Conservation (phyloP, 148 eudicot species). For the Pouteria glomerata region DNA sequence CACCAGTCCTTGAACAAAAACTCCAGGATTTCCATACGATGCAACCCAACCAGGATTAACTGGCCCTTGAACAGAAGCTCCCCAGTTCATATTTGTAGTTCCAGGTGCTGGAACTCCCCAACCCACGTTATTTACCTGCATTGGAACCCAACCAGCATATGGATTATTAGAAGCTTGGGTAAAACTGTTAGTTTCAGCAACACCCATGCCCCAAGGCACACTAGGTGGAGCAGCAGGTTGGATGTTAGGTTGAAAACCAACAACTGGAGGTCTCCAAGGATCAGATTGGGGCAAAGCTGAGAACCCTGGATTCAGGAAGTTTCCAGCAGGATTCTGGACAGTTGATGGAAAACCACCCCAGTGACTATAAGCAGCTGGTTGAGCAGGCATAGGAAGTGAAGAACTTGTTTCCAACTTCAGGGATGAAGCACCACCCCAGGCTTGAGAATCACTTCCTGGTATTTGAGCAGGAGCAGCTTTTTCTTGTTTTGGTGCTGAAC, state of each 20-base stretch:
- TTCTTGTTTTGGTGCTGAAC: slow-evolving; percentile 4
- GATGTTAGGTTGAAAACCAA: slow-evolving; percentile 24
- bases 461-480: slow-evolving; percentile 5
- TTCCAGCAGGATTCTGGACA: slow-evolving; percentile 50
- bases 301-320: slow-evolving; percentile 33
- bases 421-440: slow-evolving; percentile 29
- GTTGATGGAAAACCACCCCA: slow-evolving; percentile 46
- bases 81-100: slow-evolving; percentile 34
- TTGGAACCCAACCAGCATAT: slow-evolving; percentile 28
- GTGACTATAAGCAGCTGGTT: slow-evolving; percentile 40
- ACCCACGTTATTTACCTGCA: slow-evolving; percentile 51
- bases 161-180: slow-evolving; percentile 19
- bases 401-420: slow-evolving; percentile 32
- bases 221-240: slow-evolving; percentile 28
- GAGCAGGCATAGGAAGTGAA: slow-evolving; percentile 28
- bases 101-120: slow-evolving; percentile 44
- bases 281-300: slow-evolving; percentile 32
- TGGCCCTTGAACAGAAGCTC: slow-evolving; percentile 29
- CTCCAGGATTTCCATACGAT: slow-evolving; percentile 28
- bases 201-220: slow-evolving; percentile 49
- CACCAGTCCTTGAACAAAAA: slow-evolving; percentile 16
- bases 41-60: slow-evolving; percentile 28
- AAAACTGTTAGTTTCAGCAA: slow-evolving; percentile 5
- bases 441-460: slow-evolving; percentile 10
- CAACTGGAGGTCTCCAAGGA: slow-evolving; percentile 47